Conservation (phyloP, 805 yeast genomes). For the Candida sithepensis region DNA sequence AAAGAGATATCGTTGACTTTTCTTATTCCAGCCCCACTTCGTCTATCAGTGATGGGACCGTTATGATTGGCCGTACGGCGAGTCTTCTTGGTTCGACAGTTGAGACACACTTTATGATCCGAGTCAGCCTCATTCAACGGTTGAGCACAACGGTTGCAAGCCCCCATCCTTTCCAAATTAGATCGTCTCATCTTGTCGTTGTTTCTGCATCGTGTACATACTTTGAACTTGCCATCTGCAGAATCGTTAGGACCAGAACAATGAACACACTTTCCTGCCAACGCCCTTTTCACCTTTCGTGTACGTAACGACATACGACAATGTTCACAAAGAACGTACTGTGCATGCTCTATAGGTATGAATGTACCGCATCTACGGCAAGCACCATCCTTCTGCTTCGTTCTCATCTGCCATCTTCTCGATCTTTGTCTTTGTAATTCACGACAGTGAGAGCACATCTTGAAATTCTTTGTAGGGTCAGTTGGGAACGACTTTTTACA, state of each 20-base stretch:
- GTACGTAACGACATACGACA: constrained; percentile 54
- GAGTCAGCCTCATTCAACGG: constrained; percentile 44
- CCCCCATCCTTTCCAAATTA: constrained; percentile 52
- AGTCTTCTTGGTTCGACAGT: constrained; percentile 54
- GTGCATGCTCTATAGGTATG: constrained; percentile 47
- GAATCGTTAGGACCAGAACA: constrained; percentile 56
- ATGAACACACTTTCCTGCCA: constrained; percentile 65
- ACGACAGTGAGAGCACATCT: constrained; percentile 62
- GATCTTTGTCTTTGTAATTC: constrained; percentile 60
- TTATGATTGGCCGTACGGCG: constrained; percentile 8
- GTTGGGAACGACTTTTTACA: constrained; percentile 60
- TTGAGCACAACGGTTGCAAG: constrained; percentile 61
- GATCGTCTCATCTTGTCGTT: constrained; percentile 57
- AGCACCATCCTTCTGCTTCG: constrained; percentile 56
- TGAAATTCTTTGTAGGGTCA: constrained; percentile 42
- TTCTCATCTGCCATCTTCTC: constrained; percentile 60
- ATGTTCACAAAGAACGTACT: constrained; percentile 56
- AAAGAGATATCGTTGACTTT: too few species aligned
- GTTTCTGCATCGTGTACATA: constrained; percentile 61
- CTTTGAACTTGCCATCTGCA: constrained; percentile 48
- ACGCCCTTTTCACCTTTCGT: constrained; percentile 55
- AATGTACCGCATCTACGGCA: constrained; percentile 61
- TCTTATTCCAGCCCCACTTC: too few species aligned
- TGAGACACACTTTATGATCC: constrained; percentile 52
- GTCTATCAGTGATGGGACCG: background rate